These are phyloP conservation scores for Aspergillus fijiensis DNA, from an alignment of 2,329 filamentous ascomycete genomes.

Conservation along the genomic window DNA sequence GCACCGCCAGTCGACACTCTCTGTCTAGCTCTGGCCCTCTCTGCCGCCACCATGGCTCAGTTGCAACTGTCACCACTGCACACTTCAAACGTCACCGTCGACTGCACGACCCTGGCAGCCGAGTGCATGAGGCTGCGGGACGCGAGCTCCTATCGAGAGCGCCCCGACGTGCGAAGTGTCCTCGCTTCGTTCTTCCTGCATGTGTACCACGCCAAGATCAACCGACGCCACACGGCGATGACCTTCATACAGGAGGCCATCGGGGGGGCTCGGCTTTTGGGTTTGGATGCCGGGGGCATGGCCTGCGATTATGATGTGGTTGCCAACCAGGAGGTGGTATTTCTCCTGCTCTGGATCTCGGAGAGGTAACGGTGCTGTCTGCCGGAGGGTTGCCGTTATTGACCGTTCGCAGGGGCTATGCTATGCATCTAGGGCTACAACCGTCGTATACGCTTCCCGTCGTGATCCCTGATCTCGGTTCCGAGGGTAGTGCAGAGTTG, in stretches of 20 bases:
- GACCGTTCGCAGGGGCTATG: conserved; percentile 25
- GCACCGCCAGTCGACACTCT: conserved; percentile 6
- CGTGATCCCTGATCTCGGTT: conserved; percentile 1
- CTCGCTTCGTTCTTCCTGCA: conserved; percentile 34
- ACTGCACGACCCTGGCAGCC: conserved; percentile 22
- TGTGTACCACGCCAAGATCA: conserved; percentile 34
- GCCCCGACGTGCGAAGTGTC: conserved; percentile 22
- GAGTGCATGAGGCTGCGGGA: conserved; percentile 26
- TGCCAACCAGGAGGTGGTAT: conserved; percentile 27
- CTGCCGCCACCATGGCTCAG: conserved; percentile 34
- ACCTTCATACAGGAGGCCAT: conserved; percentile 33
- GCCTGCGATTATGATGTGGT: conserved; percentile 16
- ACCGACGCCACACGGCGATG: conserved; percentile 29
- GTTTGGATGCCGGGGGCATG: conserved; percentile 18
- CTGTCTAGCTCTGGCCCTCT: conserved; percentile 28
- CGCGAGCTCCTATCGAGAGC: conserved; percentile 15
- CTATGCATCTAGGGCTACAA: conserved; percentile 31
- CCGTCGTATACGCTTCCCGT: conserved; percentile 25
- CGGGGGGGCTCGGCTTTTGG: conserved; percentile 22
- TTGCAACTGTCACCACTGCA: conserved; percentile 24
- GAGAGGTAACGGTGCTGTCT: conserved; percentile 23
- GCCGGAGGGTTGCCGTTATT: background rate
- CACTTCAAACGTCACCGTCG: conserved; percentile 11
- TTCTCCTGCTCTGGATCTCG: conserved; percentile 31
- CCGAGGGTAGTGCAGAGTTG: conserved; percentile 17